Evolutionary conservation across 1,139 yeast species (phyloP).

Genomic region (Lodderomyces parapsilosis): DNA sequence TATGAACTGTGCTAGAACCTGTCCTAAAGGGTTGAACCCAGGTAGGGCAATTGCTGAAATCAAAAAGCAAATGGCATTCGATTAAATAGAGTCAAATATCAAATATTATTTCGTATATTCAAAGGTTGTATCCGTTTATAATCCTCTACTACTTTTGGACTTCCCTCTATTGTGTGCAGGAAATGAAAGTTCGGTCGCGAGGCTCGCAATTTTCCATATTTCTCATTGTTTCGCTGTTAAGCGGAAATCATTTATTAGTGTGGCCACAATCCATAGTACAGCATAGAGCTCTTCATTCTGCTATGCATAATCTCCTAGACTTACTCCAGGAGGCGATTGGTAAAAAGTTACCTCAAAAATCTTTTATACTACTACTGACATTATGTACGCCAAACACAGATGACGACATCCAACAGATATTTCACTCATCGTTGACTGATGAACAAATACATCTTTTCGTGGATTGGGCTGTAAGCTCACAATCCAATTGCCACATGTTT

Average conservation of each 20-base stretch:
- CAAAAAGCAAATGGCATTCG: conserved; percentile 88
- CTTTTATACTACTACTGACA: conserved; percentile 2
- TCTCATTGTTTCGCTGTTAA: neutral
- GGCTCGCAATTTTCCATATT: neutral
- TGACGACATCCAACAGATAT: neutral
- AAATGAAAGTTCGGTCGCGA: neutral
- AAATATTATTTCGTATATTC: neutral
- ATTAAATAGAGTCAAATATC: conserved; percentile 29
- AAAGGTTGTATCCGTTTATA: too few species aligned
- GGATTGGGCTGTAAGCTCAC: conserved; percentile 1
- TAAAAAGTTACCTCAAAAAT: neutral
- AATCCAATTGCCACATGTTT: neutral
- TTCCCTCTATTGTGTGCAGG: neutral
- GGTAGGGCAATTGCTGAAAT: conserved; percentile 97
- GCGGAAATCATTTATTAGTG: neutral
- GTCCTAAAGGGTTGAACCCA: conserved; percentile 99
- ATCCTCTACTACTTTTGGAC: too few species aligned
- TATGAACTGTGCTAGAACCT: conserved; percentile 96
- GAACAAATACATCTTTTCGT: conserved; percentile 2
- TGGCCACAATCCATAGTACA: neutral
- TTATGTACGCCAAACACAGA: neutral
- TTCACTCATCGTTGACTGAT: neutral
- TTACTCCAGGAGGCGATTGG: conserved; percentile 1
- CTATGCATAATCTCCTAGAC: neutral
- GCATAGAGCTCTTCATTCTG: too few species aligned